phyloP scores from a whole-genome alignment of 2,329 filamentous ascomycete genomes.

The Colletotrichum liaoningense region DNA sequence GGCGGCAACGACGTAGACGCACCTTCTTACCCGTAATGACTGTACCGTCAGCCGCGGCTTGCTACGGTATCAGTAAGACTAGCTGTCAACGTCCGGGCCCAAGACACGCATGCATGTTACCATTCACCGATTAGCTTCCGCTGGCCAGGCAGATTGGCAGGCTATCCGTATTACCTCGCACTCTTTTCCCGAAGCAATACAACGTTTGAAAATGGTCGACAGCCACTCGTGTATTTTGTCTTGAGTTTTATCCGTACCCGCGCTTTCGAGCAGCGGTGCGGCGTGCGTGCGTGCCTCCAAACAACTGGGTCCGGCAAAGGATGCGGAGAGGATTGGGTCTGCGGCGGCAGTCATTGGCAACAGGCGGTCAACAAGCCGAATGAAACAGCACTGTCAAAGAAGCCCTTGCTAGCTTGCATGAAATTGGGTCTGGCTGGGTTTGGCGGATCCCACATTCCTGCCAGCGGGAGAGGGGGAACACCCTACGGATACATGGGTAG shows the following conservation, averaged over 20 bases:
- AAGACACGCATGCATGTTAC: not conserved
- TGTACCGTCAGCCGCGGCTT: not conserved
- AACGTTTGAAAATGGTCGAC: not conserved
- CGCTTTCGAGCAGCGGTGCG: not conserved
- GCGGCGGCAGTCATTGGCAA: conserved; percentile 15
- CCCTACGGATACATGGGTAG: conserved; percentile 4
- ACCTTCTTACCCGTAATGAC: not conserved
- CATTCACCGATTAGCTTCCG: not conserved
- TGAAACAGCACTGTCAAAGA: conserved; percentile 12
- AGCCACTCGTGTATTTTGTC: not conserved
- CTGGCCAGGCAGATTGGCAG: not conserved
- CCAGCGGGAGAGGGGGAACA: conserved; percentile 3
- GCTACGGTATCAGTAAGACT: not conserved
- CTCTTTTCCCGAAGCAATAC: not conserved
- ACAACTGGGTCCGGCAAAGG: not conserved
- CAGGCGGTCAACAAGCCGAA: conserved; percentile 25
- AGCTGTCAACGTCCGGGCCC: not conserved
- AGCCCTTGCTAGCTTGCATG: conserved; percentile 18
- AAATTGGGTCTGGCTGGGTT: conserved; percentile 8
- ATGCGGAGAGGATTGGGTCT: conserved; percentile 7
- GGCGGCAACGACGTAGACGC: not conserved
- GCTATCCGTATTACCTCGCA: not conserved
- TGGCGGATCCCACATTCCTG: conserved; percentile 12
- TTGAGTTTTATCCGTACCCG: not conserved
- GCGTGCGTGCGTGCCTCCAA: not conserved